phyloP scores from a whole-genome alignment of 2,329 filamentous ascomycete species.

The Ploettnerulaceae sp. region DNA sequence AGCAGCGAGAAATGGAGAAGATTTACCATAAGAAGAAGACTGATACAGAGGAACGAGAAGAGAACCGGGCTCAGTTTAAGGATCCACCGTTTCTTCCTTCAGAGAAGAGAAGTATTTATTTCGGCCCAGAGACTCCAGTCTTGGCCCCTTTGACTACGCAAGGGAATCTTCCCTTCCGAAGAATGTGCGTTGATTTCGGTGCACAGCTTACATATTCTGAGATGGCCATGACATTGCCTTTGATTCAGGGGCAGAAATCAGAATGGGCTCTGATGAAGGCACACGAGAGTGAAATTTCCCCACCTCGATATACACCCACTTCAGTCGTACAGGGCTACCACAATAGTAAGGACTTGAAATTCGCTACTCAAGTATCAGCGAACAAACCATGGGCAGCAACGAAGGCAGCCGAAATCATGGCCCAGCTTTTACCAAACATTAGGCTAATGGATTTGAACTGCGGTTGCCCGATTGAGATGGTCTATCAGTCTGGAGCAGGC shows the following conservation, averaged over 20 bases:
- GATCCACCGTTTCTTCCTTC: slow-evolving; percentile 86
- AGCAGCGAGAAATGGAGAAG: slow-evolving; percentile 46
- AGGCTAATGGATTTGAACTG: slow-evolving; percentile 95
- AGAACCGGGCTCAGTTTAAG: slow-evolving; percentile 74
- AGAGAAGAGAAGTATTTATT: slow-evolving; percentile 91
- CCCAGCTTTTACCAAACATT: slow-evolving; percentile 71
- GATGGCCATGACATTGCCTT: slow-evolving; percentile 89
- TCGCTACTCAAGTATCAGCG: slow-evolving; percentile 87
- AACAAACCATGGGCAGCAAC: slow-evolving; percentile 88
- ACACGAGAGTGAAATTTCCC: slow-evolving; percentile 73
- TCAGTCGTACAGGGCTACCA: slow-evolving; percentile 71
- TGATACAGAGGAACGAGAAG: slow-evolving; percentile 45
- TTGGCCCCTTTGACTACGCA: slow-evolving; percentile 95
- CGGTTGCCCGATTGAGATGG: slow-evolving; percentile 92
- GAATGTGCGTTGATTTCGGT: slow-evolving; percentile 82
- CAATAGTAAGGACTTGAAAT: slow-evolving; percentile 76
- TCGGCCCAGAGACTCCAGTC: slow-evolving; percentile 86
- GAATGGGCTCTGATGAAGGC: slow-evolving; percentile 96
- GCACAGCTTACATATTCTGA: slow-evolving; percentile 95
- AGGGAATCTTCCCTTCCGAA: slow-evolving; percentile 90
- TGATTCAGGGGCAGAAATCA: slow-evolving; percentile 82
- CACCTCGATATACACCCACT: slow-evolving; percentile 59
- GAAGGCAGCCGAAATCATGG: slow-evolving; percentile 80
- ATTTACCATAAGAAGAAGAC: slow-evolving; percentile 42
- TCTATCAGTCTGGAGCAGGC: slow-evolving; percentile 82